Conservation (phyloP, 1,284 basidiomycete genomes). For the Pseudozyma thailandica region DNA sequence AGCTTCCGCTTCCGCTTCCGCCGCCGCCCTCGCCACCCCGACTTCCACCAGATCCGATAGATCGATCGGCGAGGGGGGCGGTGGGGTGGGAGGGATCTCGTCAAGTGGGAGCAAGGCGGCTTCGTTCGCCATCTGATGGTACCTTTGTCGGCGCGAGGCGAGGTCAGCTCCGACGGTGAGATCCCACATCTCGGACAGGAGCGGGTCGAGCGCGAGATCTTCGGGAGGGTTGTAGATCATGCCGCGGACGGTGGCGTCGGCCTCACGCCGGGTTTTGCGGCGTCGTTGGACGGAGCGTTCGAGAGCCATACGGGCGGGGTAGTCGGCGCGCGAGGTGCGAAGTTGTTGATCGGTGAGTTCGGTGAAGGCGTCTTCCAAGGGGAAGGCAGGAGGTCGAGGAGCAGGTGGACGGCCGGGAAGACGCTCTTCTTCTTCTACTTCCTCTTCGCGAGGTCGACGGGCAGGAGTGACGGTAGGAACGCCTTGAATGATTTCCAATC, state of each 20-base stretch:
- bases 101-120: constrained; percentile 6
- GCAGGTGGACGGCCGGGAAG: constrained; percentile 8
- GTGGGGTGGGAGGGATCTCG: constrained; percentile 15
- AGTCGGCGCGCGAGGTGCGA: constrained; percentile 20
- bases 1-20: constrained; percentile 1
- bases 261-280: background rate
- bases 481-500: constrained; percentile 22
- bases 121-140: constrained; percentile 10
- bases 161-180: constrained; percentile 28
- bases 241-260: background rate
- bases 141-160: constrained; percentile 10
- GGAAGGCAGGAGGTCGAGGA: constrained; percentile 7
- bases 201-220: constrained; percentile 17
- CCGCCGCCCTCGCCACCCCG: constrained; percentile 31
- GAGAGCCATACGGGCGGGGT: constrained; percentile 19
- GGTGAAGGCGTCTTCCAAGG: constrained; percentile 17
- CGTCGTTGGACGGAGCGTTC: constrained; percentile 5
- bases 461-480: constrained; percentile 23
- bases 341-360: constrained; percentile 29
- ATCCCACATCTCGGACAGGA: constrained; percentile 30
- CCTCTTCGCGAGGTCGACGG: constrained; percentile 21
- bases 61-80: constrained; percentile 27
- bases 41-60: constrained; percentile 23
- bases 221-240: constrained; percentile 30
- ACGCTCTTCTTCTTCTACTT: constrained; percentile 15